These are phyloP conservation scores for Leccinum subgranulosum DNA, from an alignment of 768 basidiomycete genomes.

Conservation along the genomic window DNA sequence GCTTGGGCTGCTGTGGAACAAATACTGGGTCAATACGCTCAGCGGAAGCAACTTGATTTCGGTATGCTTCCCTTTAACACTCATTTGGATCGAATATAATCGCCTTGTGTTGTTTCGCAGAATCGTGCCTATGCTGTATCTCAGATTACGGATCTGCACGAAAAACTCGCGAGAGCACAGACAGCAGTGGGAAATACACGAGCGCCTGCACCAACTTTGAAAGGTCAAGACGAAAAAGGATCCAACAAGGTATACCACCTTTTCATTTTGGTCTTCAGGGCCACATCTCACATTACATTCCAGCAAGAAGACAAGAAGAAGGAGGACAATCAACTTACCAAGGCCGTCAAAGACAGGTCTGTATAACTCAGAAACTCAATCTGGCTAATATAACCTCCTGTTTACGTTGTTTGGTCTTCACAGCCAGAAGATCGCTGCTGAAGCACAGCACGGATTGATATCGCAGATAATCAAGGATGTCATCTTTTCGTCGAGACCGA, in stretches of 20 bases:
- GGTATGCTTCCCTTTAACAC: conserved; percentile 41
- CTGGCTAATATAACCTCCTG: background rate
- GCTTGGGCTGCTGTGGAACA: conserved; percentile 93
- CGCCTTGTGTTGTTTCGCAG: conserved; percentile 37
- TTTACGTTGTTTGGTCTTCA: background rate
- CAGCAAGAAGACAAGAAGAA: conserved; percentile 72
- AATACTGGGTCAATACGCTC: conserved; percentile 98
- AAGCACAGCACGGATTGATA: conserved; percentile 92
- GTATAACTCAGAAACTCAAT: conserved; percentile 11
- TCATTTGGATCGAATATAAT: background rate
- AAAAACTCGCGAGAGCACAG: conserved; percentile 81
- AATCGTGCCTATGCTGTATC: conserved; percentile 93
- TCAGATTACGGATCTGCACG: conserved; percentile 84
- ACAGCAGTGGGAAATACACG: conserved; percentile 55
- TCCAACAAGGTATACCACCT: conserved; percentile 38
- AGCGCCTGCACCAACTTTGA: conserved; percentile 49
- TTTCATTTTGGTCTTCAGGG: background rate
- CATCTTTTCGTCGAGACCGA: conserved; percentile 65
- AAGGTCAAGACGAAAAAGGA: conserved; percentile 47
- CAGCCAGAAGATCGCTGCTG: conserved; percentile 85
- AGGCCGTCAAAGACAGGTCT: conserved; percentile 90
- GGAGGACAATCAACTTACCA: conserved; percentile 82
- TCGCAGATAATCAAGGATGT: conserved; percentile 92
- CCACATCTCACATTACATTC: background rate
- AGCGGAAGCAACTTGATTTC: conserved; percentile 91